Evolutionary conservation across 2,329 filamentous ascomycete genomes (phyloP).

Genomic region (Zasmidium angulare): DNA sequence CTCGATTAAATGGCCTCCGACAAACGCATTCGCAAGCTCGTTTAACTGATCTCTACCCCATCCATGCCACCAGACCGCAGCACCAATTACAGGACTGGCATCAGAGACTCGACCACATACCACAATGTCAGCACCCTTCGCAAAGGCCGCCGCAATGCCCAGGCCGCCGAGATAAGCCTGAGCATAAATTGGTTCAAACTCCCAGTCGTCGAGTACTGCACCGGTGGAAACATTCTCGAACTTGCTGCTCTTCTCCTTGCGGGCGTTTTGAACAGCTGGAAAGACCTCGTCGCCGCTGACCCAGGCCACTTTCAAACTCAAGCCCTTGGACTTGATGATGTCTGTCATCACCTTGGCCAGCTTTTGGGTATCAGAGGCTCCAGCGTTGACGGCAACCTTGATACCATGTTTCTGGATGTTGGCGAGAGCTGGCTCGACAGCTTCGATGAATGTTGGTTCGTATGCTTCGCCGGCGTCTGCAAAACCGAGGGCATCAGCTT

Average conservation of each 20-base stretch:
- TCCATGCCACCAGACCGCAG: slow-evolving; percentile 47
- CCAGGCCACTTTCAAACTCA: slow-evolving; percentile 51
- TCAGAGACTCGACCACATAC: slow-evolving; percentile 47
- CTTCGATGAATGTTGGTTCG: slow-evolving; percentile 54
- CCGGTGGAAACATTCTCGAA: slow-evolving; percentile 41
- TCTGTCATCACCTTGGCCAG: slow-evolving; percentile 48
- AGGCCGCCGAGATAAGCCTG: slow-evolving; percentile 46
- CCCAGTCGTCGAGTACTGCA: slow-evolving; percentile 37
- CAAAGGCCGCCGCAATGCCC: slow-evolving; percentile 44
- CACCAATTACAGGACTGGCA: slow-evolving; percentile 45
- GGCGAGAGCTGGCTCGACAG: slow-evolving; percentile 46
- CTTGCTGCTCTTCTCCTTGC: slow-evolving; percentile 38
- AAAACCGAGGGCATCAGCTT: slow-evolving; percentile 32
- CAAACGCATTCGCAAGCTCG: slow-evolving; percentile 43
- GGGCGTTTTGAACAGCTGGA: slow-evolving; percentile 35
- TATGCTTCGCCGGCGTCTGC: slow-evolving; percentile 43
- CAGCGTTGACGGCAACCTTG: slow-evolving; percentile 58
- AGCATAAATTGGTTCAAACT: slow-evolving; percentile 32
- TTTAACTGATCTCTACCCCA: slow-evolving; percentile 42
- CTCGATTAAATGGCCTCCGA: slow-evolving; percentile 47
- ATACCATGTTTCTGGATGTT: slow-evolving; percentile 51
- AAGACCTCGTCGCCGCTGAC: slow-evolving; percentile 47
- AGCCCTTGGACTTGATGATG: slow-evolving; percentile 34
- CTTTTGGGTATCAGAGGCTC: slow-evolving; percentile 55
- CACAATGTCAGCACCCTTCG: slow-evolving; percentile 45